These are phyloP conservation scores for Cladosporium sp. DNA, from an alignment of 2,329 filamentous ascomycete species.

Conservation along the genomic window DNA sequence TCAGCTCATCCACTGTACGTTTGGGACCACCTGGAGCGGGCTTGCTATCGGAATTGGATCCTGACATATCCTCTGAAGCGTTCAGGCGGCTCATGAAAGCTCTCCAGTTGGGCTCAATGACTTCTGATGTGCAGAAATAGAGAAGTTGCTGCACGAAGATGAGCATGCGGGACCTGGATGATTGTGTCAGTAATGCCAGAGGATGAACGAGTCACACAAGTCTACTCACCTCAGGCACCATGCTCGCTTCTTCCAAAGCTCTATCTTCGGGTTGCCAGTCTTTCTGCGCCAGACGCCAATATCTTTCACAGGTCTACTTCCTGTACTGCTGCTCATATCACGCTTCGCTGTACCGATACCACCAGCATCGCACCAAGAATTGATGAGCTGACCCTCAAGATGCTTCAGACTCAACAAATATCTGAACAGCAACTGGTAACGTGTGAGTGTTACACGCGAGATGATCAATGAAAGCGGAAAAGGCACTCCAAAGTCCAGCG, in stretches of 20 bases:
- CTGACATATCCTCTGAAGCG: slow-evolving; percentile 6
- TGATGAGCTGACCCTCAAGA: slow-evolving; percentile 80
- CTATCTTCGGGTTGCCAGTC: slow-evolving; percentile 58
- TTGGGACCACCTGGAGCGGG: slow-evolving; percentile 43
- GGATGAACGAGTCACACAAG: neutral
- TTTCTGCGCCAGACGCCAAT: slow-evolving; percentile 8
- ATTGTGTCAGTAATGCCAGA: neutral
- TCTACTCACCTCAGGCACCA: slow-evolving; percentile 76
- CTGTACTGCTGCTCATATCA: slow-evolving; percentile 1
- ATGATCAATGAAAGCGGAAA: slow-evolving; percentile 96
- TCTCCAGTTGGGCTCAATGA: slow-evolving; percentile 97
- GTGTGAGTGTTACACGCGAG: slow-evolving; percentile 91
- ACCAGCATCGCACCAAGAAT: slow-evolving; percentile 70
- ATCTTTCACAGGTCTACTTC: neutral
- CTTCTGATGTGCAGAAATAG: slow-evolving; percentile 95
- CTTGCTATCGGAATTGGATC: neutral
- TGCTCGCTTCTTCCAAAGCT: slow-evolving; percentile 87
- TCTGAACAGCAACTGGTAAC: slow-evolving; percentile 93
- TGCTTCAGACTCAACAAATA: slow-evolving; percentile 88
- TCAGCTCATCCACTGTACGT: slow-evolving; percentile 90
- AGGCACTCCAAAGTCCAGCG: slow-evolving; percentile 90
- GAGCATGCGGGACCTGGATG: slow-evolving; percentile 63
- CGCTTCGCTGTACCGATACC: slow-evolving; percentile 9
- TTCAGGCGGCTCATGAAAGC: slow-evolving; percentile 84
- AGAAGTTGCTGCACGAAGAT: slow-evolving; percentile 95